A percentile compares a stretch with the other conserved stretches of the same genome.
phyloP scores from a whole-genome alignment of 177 flowering plant species.

The Vitis hybrid region DNA sequence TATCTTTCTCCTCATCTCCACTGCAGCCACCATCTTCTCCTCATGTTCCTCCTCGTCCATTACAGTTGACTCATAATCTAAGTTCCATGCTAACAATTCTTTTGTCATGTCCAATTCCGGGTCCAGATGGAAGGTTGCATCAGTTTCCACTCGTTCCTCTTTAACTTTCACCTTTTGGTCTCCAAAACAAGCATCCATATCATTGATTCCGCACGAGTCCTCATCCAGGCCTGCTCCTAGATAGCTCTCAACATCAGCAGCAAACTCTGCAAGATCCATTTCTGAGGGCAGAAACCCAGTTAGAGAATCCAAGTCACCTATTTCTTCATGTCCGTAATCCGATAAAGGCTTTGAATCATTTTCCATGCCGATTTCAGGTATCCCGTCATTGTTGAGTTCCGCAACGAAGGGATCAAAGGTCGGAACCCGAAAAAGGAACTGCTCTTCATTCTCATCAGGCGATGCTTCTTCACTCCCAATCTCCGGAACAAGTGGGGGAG shows the following conservation, averaged over 20 bases:
- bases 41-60: slow-evolving; percentile 14
- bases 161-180: slow-evolving; percentile 21
- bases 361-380: neutral
- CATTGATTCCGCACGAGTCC: neutral
- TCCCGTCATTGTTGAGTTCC: slow-evolving; percentile 11
- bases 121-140: slow-evolving; percentile 17
- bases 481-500: slow-evolving; percentile 49
- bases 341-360: neutral
- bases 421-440: slow-evolving; percentile 39
- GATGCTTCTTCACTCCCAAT: slow-evolving; percentile 31
- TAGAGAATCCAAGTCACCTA: slow-evolving; percentile 24
- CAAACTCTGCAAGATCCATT: slow-evolving; percentile 43
- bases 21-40: slow-evolving; percentile 13
- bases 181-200: neutral
- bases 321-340: slow-evolving; percentile 12
- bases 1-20: slow-evolving; percentile 18
- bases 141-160: slow-evolving; percentile 20
- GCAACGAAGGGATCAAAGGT: slow-evolving; percentile 39
- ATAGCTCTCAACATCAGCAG: slow-evolving; percentile 52
- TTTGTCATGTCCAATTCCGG: slow-evolving; percentile 12
- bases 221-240: slow-evolving; percentile 28
- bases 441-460: slow-evolving; percentile 29
- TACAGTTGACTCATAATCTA: slow-evolving; percentile 20
- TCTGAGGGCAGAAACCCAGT: slow-evolving; percentile 37
- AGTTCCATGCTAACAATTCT: slow-evolving; percentile 29